Evolutionary conservation across 352 stramenopile species (phyloP).

Genomic region (Phytophthora aleatoria): DNA sequence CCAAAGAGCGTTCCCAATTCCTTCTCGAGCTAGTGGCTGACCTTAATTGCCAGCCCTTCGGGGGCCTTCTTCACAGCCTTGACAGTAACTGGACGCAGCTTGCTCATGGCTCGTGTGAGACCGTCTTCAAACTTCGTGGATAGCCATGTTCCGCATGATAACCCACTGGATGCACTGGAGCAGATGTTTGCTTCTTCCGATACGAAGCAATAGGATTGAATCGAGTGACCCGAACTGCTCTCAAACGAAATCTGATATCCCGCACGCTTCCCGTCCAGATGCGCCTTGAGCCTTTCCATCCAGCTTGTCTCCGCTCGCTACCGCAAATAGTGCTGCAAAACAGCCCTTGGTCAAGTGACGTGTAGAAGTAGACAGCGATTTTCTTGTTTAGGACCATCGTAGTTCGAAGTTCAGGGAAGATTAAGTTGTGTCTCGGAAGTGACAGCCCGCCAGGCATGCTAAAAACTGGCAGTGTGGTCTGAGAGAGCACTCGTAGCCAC

Average conservation of each 20-base stretch:
- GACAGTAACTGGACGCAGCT: background rate
- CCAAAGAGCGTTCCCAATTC: too few species aligned
- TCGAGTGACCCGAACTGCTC: background rate
- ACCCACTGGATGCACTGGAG: background rate
- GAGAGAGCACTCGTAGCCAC: too few species aligned
- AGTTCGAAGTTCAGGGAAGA: background rate
- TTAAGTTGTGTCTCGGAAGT: background rate
- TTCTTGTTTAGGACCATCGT: background rate
- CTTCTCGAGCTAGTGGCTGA: too few species aligned
- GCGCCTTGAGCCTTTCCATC: background rate
- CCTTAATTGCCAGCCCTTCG: too few species aligned
- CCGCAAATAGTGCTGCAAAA: too few species aligned
- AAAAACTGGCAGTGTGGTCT: too few species aligned
- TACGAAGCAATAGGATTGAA: slow-evolving; percentile 4
- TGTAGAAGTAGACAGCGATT: background rate
- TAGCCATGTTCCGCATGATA: slow-evolving; percentile 8
- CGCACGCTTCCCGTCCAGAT: background rate
- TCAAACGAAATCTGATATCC: background rate
- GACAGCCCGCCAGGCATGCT: too few species aligned
- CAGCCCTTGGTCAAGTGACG: background rate
- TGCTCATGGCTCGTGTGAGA: slow-evolving; percentile 7
- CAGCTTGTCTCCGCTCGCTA: too few species aligned
- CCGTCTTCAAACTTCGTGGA: too few species aligned
- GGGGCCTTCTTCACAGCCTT: too few species aligned
- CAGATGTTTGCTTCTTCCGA: slow-evolving; percentile 6